phyloP scores from a whole-genome alignment of 2,329 filamentous ascomycete species.

The Paraphoma chrysanthemicola region DNA sequence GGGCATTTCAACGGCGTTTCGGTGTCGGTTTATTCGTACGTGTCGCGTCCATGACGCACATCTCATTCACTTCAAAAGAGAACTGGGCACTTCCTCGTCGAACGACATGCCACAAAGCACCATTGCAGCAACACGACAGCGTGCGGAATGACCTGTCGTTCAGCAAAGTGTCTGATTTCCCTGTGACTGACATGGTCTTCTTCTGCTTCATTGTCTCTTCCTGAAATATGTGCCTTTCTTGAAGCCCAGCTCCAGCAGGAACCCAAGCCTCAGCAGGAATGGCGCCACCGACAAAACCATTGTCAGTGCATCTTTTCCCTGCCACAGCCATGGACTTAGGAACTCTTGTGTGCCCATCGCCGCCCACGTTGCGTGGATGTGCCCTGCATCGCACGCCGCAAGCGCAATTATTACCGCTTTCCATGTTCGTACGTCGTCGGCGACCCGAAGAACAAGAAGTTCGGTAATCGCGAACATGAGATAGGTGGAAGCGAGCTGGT shows the following conservation, averaged over 20 bases:
- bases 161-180: no score
- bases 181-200: no score
- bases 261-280: slow-evolving; percentile 41
- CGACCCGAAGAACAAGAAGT: slow-evolving; percentile 73
- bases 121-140: no score
- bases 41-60: no score
- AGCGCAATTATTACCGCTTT: slow-evolving; percentile 69
- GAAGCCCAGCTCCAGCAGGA: slow-evolving; percentile 33
- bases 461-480: slow-evolving; percentile 79
- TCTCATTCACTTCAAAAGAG: no score
- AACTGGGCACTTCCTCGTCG: no score
- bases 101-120: no score
- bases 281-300: slow-evolving; percentile 43
- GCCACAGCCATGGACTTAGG: slow-evolving; percentile 39
- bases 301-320: slow-evolving; percentile 48
- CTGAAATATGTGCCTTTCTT: neutral
- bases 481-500: slow-evolving; percentile 79
- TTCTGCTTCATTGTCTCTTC: neutral
- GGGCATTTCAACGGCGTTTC: no score
- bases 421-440: slow-evolving; percentile 73
- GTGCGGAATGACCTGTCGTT: no score
- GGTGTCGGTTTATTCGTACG: no score
- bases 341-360: slow-evolving; percentile 38
- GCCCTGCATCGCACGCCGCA: slow-evolving; percentile 75
- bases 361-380: slow-evolving; percentile 60